Base-by-base conservation (phyloP, 257 asterid genomes). In the Scutellaria barbata region DNA sequence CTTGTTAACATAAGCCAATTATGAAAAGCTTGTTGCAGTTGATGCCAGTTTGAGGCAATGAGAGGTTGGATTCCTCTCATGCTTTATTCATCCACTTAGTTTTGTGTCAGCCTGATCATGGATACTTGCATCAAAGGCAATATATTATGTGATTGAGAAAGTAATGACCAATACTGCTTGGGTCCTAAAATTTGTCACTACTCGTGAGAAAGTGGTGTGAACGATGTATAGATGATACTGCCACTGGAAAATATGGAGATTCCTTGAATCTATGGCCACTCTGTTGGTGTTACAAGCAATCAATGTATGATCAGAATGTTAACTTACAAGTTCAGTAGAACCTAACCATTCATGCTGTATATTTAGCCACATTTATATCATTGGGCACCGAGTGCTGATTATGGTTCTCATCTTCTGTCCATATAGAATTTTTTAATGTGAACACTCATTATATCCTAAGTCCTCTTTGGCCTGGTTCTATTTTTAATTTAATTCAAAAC, bases 71-170 rank as follows among this genome's bases (percentile, higher is more conserved):
- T 41, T 4, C 41, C 30, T 55, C 25, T 43, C 6, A 2, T 42
- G 30, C 47, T 45, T 45, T 13, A 25, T 46, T 30, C 5, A 30
- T 30, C 25, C 20, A n/a, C 4, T 13, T 61, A 53, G 18, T 70
- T 12, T 76, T 65, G 40, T 76, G 3, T 37, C 45, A 17, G 17
- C 33, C 58, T 54, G 25, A 56, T 45, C 63, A 33, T 54, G 6
- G 39, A 13, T 63, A 14, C 18, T 62, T 12, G 37, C 14, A 4
- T 45, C 39, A 22, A 37, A 22, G 22, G 16, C 8, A 10, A 37
- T 30, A 41, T 62, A 14, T 42, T 14, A 55, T 35, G 14, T 43
- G 40, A 46, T 54, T 45, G 42, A 20, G 57, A 22, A 74, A 72
- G 64, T 25, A 47, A 57, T 22, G 45, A 1, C 45, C 10, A 6